Conservation (phyloP, 352 stramenopile genomes). For the Phytophthora capsici region DNA sequence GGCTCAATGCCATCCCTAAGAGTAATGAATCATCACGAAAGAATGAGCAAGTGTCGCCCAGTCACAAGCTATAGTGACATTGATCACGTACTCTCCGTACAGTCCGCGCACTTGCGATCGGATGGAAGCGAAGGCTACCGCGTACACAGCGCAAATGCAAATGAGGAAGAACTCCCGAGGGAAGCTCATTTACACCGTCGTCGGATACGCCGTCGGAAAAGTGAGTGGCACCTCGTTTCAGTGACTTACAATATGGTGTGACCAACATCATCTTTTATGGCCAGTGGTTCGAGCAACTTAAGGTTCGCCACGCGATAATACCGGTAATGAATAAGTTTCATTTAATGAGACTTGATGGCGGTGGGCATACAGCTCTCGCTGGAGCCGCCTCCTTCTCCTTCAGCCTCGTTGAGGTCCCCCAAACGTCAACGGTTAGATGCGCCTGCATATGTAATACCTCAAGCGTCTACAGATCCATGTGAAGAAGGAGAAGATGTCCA, state of each 20-base stretch:
- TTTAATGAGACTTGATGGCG: slow-evolving; percentile 6
- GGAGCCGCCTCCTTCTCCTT: slow-evolving; percentile 1
- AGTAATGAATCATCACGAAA: slow-evolving; percentile 9
- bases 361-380: slow-evolving; percentile 13
- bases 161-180: slow-evolving; percentile 49
- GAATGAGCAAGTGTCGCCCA: slow-evolving; percentile 11
- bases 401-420: neutral
- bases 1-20: slow-evolving; percentile 60
- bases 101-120: slow-evolving; percentile 84
- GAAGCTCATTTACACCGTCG: slow-evolving; percentile 30
- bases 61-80: neutral
- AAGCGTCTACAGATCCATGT: neutral
- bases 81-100: slow-evolving; percentile 64
- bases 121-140: slow-evolving; percentile 80
- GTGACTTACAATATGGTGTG: neutral
- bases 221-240: too few species aligned
- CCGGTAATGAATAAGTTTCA: too few species aligned
- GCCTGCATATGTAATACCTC: neutral
- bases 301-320: too few species aligned
- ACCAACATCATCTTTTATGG: too few species aligned
- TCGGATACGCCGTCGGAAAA: slow-evolving; percentile 12
- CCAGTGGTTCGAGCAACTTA: slow-evolving; percentile 1
- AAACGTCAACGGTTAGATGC: slow-evolving; percentile 25
- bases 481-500: slow-evolving; percentile 1
- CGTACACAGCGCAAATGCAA: slow-evolving; percentile 55